phyloP scores from a whole-genome alignment of 148 eudicot species.

The Drosera capensis region DNA sequence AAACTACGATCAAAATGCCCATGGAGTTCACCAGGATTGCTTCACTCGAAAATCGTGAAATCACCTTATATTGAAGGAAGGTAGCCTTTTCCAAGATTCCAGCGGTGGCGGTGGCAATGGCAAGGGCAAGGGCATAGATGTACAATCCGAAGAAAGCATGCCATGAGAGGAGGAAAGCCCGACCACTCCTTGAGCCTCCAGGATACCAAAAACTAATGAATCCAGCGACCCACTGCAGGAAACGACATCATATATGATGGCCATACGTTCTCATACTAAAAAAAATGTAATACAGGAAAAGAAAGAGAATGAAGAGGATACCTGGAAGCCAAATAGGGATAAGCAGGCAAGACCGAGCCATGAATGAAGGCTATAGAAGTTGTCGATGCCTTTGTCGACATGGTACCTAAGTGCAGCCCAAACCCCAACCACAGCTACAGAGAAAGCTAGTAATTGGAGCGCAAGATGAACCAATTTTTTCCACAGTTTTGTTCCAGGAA shows the following conservation, averaged over 20 bases:
- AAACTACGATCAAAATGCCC: conserved; percentile 57
- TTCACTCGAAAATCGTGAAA: conserved; percentile 65
- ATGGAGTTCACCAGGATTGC: conserved; percentile 60
- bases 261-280: too few species aligned
- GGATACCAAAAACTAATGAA: conserved; percentile 92
- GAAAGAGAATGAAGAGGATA: conserved; percentile 7
- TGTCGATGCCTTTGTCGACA: conserved; percentile 64
- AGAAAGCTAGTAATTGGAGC: conserved; percentile 56
- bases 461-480: conserved; percentile 65
- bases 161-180: conserved; percentile 63
- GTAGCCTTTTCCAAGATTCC: conserved; percentile 90
- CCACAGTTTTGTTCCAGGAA: conserved; percentile 65
- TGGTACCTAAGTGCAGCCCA: conserved; percentile 85
- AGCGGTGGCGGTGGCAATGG: conserved; percentile 54
- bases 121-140: conserved; percentile 73
- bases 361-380: conserved; percentile 92
- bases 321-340: conserved; percentile 68
- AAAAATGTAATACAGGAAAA: too few species aligned
- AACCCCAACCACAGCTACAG: conserved; percentile 53
- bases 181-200: conserved; percentile 68
- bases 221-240: conserved; percentile 71
- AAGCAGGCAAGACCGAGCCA: conserved; percentile 85
- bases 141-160: conserved; percentile 75
- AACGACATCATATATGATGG: too few species aligned
- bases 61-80: conserved; percentile 58